Conservation (phyloP, 768 basidiomycete genomes). For the Auricularia auricula-judae region DNA sequence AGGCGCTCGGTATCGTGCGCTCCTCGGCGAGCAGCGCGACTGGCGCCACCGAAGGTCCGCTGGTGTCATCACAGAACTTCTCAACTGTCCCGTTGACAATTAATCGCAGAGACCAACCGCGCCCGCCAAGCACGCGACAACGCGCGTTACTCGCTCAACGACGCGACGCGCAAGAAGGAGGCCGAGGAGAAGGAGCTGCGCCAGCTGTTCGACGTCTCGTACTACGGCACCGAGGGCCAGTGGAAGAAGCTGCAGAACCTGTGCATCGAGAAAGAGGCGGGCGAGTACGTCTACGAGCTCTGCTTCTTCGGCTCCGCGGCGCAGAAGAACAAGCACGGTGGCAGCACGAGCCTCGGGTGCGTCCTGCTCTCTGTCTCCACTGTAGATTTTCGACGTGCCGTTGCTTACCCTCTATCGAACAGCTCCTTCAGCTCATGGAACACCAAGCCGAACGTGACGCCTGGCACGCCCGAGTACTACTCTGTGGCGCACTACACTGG, state of each 20-base stretch:
- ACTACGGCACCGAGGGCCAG: slow-evolving; percentile 74
- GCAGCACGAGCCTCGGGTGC: slow-evolving; percentile 74
- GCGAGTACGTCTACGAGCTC: slow-evolving; percentile 92
- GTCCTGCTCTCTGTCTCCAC: slow-evolving; percentile 14
- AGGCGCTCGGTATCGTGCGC: slow-evolving; percentile 46
- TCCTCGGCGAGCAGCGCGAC: slow-evolving; percentile 11
- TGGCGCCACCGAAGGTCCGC: slow-evolving; percentile 28
- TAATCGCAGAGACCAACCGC: slow-evolving; percentile 38
- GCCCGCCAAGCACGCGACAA: slow-evolving; percentile 52
- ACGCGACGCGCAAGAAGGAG: slow-evolving; percentile 40
- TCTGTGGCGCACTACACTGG: slow-evolving; percentile 68
- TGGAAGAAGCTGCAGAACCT: slow-evolving; percentile 89
- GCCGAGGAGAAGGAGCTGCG: slow-evolving; percentile 45
- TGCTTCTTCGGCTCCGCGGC: slow-evolving; percentile 83
- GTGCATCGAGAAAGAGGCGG: slow-evolving; percentile 72
- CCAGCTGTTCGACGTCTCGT: slow-evolving; percentile 52
- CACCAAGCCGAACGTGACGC: slow-evolving; percentile 37
- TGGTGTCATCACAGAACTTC: background rate
- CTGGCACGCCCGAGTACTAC: slow-evolving; percentile 67
- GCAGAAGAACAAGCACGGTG: slow-evolving; percentile 80
- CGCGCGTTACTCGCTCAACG: slow-evolving; percentile 49
- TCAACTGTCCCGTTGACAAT: too few species aligned
- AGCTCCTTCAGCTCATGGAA: slow-evolving; percentile 82
- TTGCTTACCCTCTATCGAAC: background rate
- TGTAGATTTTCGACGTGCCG: background rate